phyloP scores from a whole-genome alignment of 495 filamentous ascomycete genomes.

The Terfezia claveryi region DNA sequence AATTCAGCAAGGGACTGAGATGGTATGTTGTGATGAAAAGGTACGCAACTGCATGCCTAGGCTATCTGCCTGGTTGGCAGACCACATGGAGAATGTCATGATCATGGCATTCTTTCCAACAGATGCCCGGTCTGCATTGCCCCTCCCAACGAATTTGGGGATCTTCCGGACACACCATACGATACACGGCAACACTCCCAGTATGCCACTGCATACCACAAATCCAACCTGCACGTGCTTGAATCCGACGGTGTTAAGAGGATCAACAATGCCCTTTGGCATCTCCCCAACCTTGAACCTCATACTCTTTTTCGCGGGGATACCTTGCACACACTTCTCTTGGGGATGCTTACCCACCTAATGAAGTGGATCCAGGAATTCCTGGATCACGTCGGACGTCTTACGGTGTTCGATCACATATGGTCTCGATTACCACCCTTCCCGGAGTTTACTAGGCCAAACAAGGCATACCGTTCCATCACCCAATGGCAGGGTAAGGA shows the following conservation, averaged over 20 bases:
- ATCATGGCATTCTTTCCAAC: no score
- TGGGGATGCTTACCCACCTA: slow-evolving; percentile 4
- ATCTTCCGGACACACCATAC: background rate
- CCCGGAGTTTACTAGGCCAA: background rate
- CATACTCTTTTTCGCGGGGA: background rate
- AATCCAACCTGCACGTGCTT: background rate
- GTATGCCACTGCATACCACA: background rate
- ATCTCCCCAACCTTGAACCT: background rate
- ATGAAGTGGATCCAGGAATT: slow-evolving; percentile 3
- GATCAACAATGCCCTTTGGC: background rate
- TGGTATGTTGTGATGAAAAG: background rate
- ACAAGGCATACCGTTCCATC: background rate
- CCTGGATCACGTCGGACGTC: background rate
- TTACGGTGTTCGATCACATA: background rate
- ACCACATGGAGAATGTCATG: no score
- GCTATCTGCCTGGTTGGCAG: no score
- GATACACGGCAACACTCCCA: background rate
- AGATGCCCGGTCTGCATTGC: no score
- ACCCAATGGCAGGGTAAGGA: slow-evolving; percentile 3
- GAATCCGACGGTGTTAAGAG: background rate
- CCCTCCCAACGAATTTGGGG: no score
- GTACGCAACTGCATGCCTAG: background rate
- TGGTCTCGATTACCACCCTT: background rate
- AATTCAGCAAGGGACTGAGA: background rate
- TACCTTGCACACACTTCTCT: background rate